Evolutionary conservation across 1,284 basidiomycete genomes (phyloP).

Genomic region (Tilletia indica): DNA sequence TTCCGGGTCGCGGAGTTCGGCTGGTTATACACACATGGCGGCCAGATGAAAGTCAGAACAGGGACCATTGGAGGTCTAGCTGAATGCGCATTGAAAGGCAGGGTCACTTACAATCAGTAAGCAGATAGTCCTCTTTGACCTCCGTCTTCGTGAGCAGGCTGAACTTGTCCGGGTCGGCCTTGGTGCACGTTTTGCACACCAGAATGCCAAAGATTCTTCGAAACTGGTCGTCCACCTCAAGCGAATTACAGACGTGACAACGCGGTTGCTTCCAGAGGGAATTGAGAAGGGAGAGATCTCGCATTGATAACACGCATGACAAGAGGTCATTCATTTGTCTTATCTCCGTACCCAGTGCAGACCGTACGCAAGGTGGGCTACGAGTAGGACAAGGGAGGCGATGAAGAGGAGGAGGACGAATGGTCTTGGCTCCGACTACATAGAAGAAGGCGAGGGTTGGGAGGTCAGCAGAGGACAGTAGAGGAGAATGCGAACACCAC

Average conservation of each 20-base stretch:
- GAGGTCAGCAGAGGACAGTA: background rate
- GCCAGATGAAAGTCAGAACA: background rate
- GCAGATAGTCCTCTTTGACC: slow-evolving; percentile 73
- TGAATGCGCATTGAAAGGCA: background rate
- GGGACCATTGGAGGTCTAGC: background rate
- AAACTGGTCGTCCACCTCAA: slow-evolving; percentile 47
- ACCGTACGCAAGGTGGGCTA: background rate
- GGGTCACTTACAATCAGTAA: slow-evolving; percentile 61
- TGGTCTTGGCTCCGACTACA: background rate
- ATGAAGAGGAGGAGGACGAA: background rate
- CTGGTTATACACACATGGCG: too few species aligned
- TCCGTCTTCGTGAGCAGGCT: slow-evolving; percentile 96
- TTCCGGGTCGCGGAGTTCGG: slow-evolving; percentile 88
- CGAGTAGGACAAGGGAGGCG: background rate
- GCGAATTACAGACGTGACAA: slow-evolving; percentile 43
- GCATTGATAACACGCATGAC: too few species aligned
- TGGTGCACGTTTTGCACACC: slow-evolving; percentile 83
- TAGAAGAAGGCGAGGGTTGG: background rate
- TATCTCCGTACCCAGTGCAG: background rate
- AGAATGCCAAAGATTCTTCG: slow-evolving; percentile 60
- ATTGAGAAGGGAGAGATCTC: too few species aligned
- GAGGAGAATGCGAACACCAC: too few species aligned
- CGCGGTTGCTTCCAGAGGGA: slow-evolving; percentile 33
- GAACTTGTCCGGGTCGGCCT: slow-evolving; percentile 75
- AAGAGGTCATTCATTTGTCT: too few species aligned